These are phyloP conservation scores for Pyrus bretschneideri DNA, from an alignment of 306 rosid species.

Conservation along the genomic window DNA sequence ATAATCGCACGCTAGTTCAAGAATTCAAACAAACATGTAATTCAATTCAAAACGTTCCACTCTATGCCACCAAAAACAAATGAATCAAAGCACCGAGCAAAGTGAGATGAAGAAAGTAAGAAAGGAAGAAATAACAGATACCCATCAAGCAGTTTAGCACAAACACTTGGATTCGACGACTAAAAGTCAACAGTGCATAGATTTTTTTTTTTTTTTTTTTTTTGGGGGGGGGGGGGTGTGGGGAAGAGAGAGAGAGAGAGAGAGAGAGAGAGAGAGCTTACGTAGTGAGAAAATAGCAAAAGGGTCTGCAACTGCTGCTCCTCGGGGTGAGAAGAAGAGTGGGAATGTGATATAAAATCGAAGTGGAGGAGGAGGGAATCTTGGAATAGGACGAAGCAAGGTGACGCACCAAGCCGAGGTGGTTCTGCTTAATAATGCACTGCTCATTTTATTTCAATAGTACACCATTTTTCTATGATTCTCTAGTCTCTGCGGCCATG, in stretches of 20 bases:
- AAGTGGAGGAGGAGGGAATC: conserved; percentile 2
- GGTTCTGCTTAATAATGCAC: background rate
- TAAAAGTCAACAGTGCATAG: too few relatives aligned
- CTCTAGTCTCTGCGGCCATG: background rate
- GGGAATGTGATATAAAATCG: background rate
- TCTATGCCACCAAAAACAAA: background rate
- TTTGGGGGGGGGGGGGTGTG: too few relatives aligned
- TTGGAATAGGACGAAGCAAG: background rate
- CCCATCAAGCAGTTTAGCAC: background rate
- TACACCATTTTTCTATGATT: background rate
- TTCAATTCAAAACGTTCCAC: background rate
- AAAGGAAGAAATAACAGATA: background rate
- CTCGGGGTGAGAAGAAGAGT: background rate
- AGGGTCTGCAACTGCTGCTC: background rate
- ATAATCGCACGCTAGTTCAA: background rate
- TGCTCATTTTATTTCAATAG: background rate
- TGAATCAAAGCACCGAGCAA: background rate
- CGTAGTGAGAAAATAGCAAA: conserved; percentile 5
- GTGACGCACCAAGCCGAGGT: conserved; percentile 8
- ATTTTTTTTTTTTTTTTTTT: too few relatives aligned
- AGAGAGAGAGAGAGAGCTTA: conserved; percentile 8
- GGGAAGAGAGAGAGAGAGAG: background rate
- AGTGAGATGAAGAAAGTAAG: background rate
- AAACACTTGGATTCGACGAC: background rate
- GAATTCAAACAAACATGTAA: background rate